Evolutionary conservation across 1,284 basidiomycete genomes (phyloP), one percentile per base, ranked within the genome.

Genomic region (Apiotrichum akiyoshidainum): DNA sequence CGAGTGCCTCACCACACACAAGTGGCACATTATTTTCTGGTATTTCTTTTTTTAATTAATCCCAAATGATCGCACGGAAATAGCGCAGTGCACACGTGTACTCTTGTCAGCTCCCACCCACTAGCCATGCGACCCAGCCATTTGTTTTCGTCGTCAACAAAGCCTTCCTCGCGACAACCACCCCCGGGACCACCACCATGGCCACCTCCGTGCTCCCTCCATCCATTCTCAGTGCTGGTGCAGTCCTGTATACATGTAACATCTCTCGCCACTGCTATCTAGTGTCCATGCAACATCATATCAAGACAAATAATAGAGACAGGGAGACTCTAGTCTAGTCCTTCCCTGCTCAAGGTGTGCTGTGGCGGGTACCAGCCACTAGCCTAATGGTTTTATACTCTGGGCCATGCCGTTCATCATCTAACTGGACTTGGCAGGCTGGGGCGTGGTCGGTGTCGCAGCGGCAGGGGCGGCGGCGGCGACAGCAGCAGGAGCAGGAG

Each of bases 401-500:
- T 21, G 1, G 21, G 19, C 42, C 19, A 19, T 4, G n/a, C 10
- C 16, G 17, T 1, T 3, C 17, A 9, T 41, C 17, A 9, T 41
- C 40, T 51, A 51, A 14, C 19, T 34, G 4, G 50, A 8, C 26
- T 52, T 44, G 14, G 40, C 17, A 13, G 22, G 19, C 21, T 41
- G 40, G 11, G 66, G 56, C 12, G 66, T 55, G 12, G 58, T 52
- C 19, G 65, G 59, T 6, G 61, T 51, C 33, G 53, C 42, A 39
- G 50, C 26, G 16, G 58, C 57, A 33, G 48, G 47, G 35, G 55
- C 54, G 6, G 61, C 57, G 21, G 54, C 42, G 21, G 52, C 50
- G 33, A 66, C 52, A 41, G 56, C 57, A 31, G 65, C 17, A 34
- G 63, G 47, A 19, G 48, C 57, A 33, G 66, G 54, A 26, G 56